Percentiles rank a stretch among this genome's conserved stretches.
These are phyloP conservation scores for Hanseniaspora mollemarum DNA, from an alignment of 805 yeast genomes.

Conservation along the genomic window DNA sequence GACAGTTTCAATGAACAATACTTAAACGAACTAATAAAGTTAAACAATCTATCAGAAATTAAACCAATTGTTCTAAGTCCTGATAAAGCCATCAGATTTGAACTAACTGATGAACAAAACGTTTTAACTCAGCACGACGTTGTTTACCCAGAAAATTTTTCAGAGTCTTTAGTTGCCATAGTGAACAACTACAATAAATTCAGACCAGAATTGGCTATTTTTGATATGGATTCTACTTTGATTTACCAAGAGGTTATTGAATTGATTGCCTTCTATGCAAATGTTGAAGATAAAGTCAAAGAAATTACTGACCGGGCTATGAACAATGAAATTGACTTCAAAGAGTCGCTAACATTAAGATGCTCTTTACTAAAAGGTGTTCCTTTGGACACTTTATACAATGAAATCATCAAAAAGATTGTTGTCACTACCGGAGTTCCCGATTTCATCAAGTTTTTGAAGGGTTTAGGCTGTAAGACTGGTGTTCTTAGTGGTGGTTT, in stretches of 20 bases:
- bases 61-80: conserved; percentile 2
- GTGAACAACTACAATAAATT: conserved; percentile 23
- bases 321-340: conserved; percentile 93
- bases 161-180: conserved; percentile 18
- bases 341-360: conserved; percentile 62
- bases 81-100: conserved; percentile 13
- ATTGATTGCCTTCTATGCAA: conserved; percentile 86
- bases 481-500: conserved; percentile 96
- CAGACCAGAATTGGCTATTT: conserved; percentile 51
- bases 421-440: conserved; percentile 74
- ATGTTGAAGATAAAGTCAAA: conserved; percentile 76
- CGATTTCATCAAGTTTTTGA: conserved; percentile 55
- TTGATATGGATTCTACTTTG: conserved; percentile 96
- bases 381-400: conserved; percentile 61
- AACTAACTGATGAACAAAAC: conserved; percentile 3
- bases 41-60: not conserved
- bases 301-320: conserved; percentile 85
- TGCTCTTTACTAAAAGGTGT: conserved; percentile 77
- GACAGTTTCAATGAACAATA: not conserved
- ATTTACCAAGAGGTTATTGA: conserved; percentile 96
- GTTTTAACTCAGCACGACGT: conserved; percentile 17
- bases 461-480: conserved; percentile 48
- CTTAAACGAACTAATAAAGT: not conserved
- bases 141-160: conserved; percentile 23
- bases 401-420: conserved; percentile 49